Evolutionary conservation across 371 early-diverging fungal genomes (phyloP).

Genomic region (Lichtheimia ramosa): DNA sequence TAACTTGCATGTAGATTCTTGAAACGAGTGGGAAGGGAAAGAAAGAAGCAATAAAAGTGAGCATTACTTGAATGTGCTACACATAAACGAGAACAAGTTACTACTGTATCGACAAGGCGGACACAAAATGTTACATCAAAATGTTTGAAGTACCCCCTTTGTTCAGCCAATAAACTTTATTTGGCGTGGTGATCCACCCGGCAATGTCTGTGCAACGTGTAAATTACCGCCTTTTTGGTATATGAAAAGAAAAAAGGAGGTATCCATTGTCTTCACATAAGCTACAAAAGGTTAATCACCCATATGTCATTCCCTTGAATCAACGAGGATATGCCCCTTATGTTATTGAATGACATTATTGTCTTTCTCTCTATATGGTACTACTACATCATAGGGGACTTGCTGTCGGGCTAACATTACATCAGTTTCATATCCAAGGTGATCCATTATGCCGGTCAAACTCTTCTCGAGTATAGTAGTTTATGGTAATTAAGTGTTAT

Average conservation of each 20-base stretch:
- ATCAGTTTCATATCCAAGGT: too few species aligned
- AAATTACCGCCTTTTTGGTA: not conserved
- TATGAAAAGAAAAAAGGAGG: not conserved
- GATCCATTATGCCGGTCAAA: too few species aligned
- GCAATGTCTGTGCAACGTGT: constrained; percentile 2
- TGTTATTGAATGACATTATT: too few species aligned
- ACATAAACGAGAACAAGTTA: constrained; percentile 7
- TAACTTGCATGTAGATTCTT: constrained; percentile 6
- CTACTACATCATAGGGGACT: too few species aligned
- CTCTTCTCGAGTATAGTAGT: too few species aligned
- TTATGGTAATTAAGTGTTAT: too few species aligned
- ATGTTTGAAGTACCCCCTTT: not conserved
- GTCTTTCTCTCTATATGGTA: too few species aligned
- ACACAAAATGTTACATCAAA: not conserved
- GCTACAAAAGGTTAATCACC: too few species aligned
- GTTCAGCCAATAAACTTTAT: not conserved
- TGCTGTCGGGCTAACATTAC: too few species aligned
- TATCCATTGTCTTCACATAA: too few species aligned
- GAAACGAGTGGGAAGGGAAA: constrained; percentile 11
- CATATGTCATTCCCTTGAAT: not conserved
- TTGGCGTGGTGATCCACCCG: constrained; percentile 5
- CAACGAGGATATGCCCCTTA: too few species aligned
- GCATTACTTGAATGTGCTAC: too few species aligned
- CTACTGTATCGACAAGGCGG: not conserved
- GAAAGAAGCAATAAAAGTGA: constrained; percentile 13